Base-by-base conservation (phyloP, 225 moss, liverwort and hornwort genomes). In the Takakia lepidozioides region DNA sequence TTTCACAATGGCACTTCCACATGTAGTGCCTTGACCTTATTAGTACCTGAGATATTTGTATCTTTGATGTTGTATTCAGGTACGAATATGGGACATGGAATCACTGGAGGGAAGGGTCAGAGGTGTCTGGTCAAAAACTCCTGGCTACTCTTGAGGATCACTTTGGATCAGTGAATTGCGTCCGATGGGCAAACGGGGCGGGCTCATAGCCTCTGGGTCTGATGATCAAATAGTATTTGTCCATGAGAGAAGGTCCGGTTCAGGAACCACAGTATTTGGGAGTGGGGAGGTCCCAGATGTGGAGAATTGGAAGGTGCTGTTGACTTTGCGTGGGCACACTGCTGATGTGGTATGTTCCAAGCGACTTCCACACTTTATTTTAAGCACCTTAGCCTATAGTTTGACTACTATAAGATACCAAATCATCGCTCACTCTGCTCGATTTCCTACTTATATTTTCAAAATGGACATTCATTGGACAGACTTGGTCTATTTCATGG, bases 141-240 rank as follows among this genome's bases (percentile, higher is more conserved):
- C 78, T 95, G n/a, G 95, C 95, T 6, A 95, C 95, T 30, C 60
- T 95, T 15, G 80, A 86, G 2, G 95, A 95, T 43, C 95, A 95
- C 63, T 95, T 87, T 26, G 95, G 95, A 14, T 90, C 90, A 2
- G 95, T 95, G 26, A 95, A 90, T 67, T 95, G 95, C 45, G 95
- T 95, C 29, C 90, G 95, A 28, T 95, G 95, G 95, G 82, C 95
- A 87, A 87, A 56, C 80, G 80, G 45, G 90, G 84, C 28, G 82
- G 74, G 25, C 72, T 82, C 19, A 69, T 95, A 58, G 90, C 95
- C 16, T 95, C 90, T 27, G 95, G 95, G 87, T 74, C 37, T 91
- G 82, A 55, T 91, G 87, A 46, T 98, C 95, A 46, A 91, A 98
- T 91, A 90, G 91, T 69, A 98, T 91, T 35, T 91, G 87, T 25